Evolutionary conservation across 352 stramenopile species (phyloP), one percentile per base, ranked within the genome.

Genomic region (Phytophthora multivora): DNA sequence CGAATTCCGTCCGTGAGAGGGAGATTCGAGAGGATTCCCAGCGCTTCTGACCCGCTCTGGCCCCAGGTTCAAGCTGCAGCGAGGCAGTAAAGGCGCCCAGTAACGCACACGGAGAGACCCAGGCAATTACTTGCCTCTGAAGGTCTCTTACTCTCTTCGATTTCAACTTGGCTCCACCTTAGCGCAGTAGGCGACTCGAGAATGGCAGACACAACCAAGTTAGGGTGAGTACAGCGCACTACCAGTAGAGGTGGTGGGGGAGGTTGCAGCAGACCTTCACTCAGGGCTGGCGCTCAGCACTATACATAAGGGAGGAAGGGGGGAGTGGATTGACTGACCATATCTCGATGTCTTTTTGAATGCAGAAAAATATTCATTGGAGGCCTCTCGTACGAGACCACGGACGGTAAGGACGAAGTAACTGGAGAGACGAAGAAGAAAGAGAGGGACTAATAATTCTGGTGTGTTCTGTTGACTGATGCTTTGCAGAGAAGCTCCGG

Each of bases 321-420:
- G 25, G 16, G 54, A n/a, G 19, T 35, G 5, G 18, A 11, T 13
- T 50, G 19, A 57, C 35, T 63, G 36, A 66, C 43, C 41, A 51
- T 43, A 28, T 43, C 50, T 47, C 31, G 33, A 38, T 72, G 31
- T 74, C 7, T 28, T 55, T 36, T 36, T 74, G 30, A 67, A 41
- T 66, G 26, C 46, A 96, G 88, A 40, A 96, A 96, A 90, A 96
- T 96, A 70, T 96, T 96, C 75, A 96, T 96, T 51, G 88, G 88
- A 19, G 88, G 88, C 10, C 84, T 96, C 55, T 96, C 88, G 33
- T 96, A 96, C 61, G 88, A 96, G 71, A 96, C 88, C 25, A 96
- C 88, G 39, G 88, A 96, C 64, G 88, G 88, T 96, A 53, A 51
- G 76, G 38, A 41, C 49, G 5, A 23, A 33, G 28, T 28, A 13